Evolutionary conservation across 441 rosid genomes (phyloP).

Genomic region (Arabidopsis lyrata): DNA sequence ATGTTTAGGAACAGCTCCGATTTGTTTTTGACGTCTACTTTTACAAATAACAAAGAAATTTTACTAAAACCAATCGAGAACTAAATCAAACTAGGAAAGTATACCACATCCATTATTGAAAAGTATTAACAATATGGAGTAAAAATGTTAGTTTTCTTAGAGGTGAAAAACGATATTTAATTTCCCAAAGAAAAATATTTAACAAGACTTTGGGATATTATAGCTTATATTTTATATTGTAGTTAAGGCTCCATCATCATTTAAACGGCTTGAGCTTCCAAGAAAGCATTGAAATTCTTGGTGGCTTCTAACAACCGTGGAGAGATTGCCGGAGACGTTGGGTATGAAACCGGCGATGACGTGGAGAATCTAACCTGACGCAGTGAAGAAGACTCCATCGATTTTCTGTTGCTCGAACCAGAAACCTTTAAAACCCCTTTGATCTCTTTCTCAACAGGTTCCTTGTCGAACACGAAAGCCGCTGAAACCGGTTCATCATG

Average conservation of each 20-base stretch:
- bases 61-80: neutral
- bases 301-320: constrained; percentile 80
- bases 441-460: constrained; percentile 61
- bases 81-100: neutral
- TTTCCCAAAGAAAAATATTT: neutral
- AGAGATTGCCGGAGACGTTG: constrained; percentile 67
- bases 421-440: constrained; percentile 67
- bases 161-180: neutral
- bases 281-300: constrained; percentile 79
- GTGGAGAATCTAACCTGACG: constrained; percentile 80
- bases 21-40: neutral
- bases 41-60: neutral
- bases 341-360: constrained; percentile 58
- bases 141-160: neutral
- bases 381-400: constrained; percentile 57
- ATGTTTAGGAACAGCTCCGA: neutral
- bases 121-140: neutral
- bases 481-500: constrained; percentile 76
- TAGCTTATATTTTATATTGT: neutral
- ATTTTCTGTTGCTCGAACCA: constrained; percentile 51
- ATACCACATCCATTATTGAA: neutral
- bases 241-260: constrained; percentile 3
- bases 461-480: constrained; percentile 77
- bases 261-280: constrained; percentile 77
- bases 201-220: constrained; percentile 26